Conservation (phyloP, 2,329 filamentous ascomycete genomes). For the Zasmidium angulare region DNA sequence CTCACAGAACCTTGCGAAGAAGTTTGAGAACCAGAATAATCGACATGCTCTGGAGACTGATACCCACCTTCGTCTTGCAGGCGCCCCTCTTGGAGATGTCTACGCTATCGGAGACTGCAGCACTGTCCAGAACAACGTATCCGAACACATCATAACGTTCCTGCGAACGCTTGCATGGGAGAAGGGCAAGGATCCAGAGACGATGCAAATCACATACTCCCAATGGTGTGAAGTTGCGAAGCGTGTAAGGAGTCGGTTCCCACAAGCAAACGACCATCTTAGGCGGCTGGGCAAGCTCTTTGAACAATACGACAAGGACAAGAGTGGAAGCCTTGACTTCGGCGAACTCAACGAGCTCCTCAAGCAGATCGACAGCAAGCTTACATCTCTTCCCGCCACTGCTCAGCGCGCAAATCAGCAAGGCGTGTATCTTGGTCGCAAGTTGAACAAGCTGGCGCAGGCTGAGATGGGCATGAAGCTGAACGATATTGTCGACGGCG, state of each 20-base stretch:
- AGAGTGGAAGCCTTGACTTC: slow-evolving; percentile 90
- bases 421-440: slow-evolving; percentile 85
- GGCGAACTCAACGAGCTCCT: slow-evolving; percentile 86
- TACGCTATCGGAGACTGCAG: slow-evolving; percentile 96
- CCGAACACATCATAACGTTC: slow-evolving; percentile 87
- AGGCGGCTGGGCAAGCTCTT: slow-evolving; percentile 90
- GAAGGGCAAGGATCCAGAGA: slow-evolving; percentile 84
- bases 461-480: slow-evolving; percentile 70
- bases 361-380: slow-evolving; percentile 87
- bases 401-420: slow-evolving; percentile 97
- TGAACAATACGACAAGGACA: slow-evolving; percentile 86
- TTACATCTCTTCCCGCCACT: slow-evolving; percentile 91
- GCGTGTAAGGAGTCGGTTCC: slow-evolving; percentile 84
- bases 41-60: slow-evolving; percentile 91
- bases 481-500: slow-evolving; percentile 84
- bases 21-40: slow-evolving; percentile 79
- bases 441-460: slow-evolving; percentile 87
- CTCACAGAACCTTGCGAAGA: slow-evolving; percentile 71
- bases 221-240: slow-evolving; percentile 86
- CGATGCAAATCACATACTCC: slow-evolving; percentile 78
- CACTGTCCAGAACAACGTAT: slow-evolving; percentile 96
- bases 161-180: slow-evolving; percentile 88
- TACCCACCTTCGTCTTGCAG: slow-evolving; percentile 83
- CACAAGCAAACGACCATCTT: slow-evolving; percentile 83
- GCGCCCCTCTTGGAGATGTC: slow-evolving; percentile 87